A percentile compares a stretch with the other conserved stretches of the same genome.
These are phyloP conservation scores for Pseudocercospora musae DNA, from an alignment of 2,329 filamentous ascomycete genomes.

Conservation along the genomic window DNA sequence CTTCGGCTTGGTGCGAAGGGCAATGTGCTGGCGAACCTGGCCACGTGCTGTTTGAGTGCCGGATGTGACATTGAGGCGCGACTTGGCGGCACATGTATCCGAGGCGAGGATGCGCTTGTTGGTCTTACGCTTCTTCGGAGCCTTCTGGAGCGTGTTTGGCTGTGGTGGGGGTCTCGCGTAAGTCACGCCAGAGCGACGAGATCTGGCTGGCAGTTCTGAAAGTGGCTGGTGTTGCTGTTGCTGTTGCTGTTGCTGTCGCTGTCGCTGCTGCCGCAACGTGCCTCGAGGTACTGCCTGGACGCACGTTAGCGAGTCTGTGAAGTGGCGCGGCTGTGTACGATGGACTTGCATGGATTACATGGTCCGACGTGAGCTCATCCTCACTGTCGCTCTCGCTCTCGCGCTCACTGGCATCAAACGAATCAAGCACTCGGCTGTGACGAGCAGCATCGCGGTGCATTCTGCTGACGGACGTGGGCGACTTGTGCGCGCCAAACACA, in stretches of 20 bases:
- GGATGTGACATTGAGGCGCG: neutral
- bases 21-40: constrained; percentile 43
- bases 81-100: constrained; percentile 14
- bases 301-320: neutral
- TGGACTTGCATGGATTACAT: constrained; percentile 22
- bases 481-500: constrained; percentile 28
- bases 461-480: constrained; percentile 26
- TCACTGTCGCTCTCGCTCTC: constrained; percentile 16
- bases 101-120: constrained; percentile 17
- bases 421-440: constrained; percentile 5
- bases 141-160: constrained; percentile 9
- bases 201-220: constrained; percentile 26
- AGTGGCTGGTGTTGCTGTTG: neutral
- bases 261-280: neutral
- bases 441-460: constrained; percentile 22
- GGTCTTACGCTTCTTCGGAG: constrained; percentile 12
- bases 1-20: constrained; percentile 41
- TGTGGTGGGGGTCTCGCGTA: constrained; percentile 19
- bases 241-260: too few species aligned
- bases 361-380: constrained; percentile 25
- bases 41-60: constrained; percentile 38
- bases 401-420: neutral
- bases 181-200: constrained; percentile 24
- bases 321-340: too few species aligned
- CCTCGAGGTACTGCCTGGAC: constrained; percentile 13